Conservation (phyloP, 2,329 filamentous ascomycete species). For the Torrubiella hemipterigena region DNA sequence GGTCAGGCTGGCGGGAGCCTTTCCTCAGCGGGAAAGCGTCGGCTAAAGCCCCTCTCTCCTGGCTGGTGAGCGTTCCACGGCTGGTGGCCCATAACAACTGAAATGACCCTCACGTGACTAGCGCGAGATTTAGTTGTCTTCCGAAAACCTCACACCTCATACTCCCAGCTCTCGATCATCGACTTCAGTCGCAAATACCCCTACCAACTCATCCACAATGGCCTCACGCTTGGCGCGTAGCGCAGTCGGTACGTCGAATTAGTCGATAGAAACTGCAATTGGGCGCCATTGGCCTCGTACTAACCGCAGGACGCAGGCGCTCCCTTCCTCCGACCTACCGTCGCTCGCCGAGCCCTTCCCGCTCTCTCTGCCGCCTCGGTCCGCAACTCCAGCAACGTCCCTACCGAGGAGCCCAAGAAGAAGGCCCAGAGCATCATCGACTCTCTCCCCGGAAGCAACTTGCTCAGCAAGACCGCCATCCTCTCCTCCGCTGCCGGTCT, state of each 20-base stretch:
- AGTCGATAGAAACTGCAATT: conserved; percentile 6
- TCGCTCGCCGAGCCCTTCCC: conserved; percentile 64
- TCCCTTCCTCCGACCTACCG: conserved; percentile 74
- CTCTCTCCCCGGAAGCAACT: conserved; percentile 78
- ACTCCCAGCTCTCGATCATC: conserved; percentile 31
- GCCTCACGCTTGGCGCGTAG: conserved; percentile 94
- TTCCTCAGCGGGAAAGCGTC: conserved; percentile 3
- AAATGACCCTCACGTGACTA: conserved; percentile 21
- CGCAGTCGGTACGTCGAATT: conserved; percentile 70
- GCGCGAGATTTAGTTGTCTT: conserved; percentile 26
- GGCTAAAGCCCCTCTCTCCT: no score
- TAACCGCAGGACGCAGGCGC: conserved; percentile 50
- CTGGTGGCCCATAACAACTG: not conserved
- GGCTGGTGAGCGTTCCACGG: no score
- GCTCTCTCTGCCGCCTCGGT: conserved; percentile 57
- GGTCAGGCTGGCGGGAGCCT: conserved; percentile 3
- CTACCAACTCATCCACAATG: conserved; percentile 65
- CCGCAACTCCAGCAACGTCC: conserved; percentile 65
- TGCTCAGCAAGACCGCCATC: conserved; percentile 93
- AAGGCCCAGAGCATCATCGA: conserved; percentile 96
- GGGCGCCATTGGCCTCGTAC: conserved; percentile 23
- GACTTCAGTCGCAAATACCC: conserved; percentile 32
- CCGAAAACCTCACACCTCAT: conserved; percentile 40
- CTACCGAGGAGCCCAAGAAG: conserved; percentile 82
- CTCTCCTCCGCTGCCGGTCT: conserved; percentile 86